phyloP scores from a whole-genome alignment of 2,329 filamentous ascomycete genomes.

The Davidsoniella neocaledoniae region DNA sequence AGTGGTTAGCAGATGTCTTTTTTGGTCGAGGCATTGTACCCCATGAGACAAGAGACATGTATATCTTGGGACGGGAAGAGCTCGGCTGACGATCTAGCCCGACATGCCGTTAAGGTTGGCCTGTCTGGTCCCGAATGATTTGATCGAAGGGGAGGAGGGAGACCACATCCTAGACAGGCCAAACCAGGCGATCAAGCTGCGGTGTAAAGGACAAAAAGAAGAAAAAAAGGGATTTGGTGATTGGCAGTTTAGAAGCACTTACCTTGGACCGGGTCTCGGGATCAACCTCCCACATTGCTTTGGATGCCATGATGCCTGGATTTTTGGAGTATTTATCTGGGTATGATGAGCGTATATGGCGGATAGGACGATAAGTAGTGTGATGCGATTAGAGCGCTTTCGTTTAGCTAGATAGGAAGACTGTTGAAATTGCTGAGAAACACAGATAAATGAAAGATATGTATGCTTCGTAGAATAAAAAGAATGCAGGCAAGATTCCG shows the following conservation, averaged over 20 bases:
- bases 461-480: background rate
- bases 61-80: too few relatives aligned
- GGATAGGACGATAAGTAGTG: too few relatives aligned
- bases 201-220: background rate
- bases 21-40: background rate
- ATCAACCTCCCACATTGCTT: slow-evolving; percentile 96
- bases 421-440: background rate
- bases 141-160: background rate
- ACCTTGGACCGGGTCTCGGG: slow-evolving; percentile 94
- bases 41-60: too few relatives aligned
- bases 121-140: too few relatives aligned
- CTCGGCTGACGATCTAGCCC: too few relatives aligned
- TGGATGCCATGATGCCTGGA: slow-evolving; percentile 37
- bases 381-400: too few relatives aligned
- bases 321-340: background rate
- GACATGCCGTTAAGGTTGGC: too few relatives aligned
- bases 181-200: background rate
- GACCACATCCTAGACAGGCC: background rate
- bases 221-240: background rate
- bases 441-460: background rate
- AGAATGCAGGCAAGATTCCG: background rate
- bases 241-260: slow-evolving; percentile 15
- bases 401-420: background rate
- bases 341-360: too few relatives aligned
- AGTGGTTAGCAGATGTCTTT: background rate